phyloP scores from a whole-genome alignment of 441 rosid genomes.

The Arabidopsis lyrata region DNA sequence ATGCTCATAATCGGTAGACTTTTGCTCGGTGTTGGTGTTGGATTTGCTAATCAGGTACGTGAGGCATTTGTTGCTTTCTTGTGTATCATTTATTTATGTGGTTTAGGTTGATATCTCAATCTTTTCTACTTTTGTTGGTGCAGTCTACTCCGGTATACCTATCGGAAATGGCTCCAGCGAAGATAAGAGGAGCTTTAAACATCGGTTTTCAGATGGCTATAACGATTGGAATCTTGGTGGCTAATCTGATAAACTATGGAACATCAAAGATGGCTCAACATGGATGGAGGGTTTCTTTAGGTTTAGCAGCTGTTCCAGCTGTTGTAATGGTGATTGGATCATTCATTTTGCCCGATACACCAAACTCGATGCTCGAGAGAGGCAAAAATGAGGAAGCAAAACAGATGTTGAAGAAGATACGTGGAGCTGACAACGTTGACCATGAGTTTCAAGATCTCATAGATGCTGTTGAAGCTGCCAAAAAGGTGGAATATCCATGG shows the following conservation, averaged over 20 bases:
- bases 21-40: constrained; percentile 87
- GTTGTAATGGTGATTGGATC: constrained; percentile 48
- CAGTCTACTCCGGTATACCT: constrained; percentile 60
- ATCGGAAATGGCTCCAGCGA: constrained; percentile 57
- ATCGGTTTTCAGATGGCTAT: constrained; percentile 55
- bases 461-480: constrained; percentile 50
- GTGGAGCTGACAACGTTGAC: constrained; percentile 52
- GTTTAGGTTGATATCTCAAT: constrained; percentile 17
- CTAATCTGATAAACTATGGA: constrained; percentile 53
- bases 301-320: constrained; percentile 53
- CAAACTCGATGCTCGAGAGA: constrained; percentile 53
- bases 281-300: constrained; percentile 56
- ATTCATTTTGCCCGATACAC: constrained; percentile 52
- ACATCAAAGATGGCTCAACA: constrained; percentile 47
- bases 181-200: constrained; percentile 52
- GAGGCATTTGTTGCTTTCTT: constrained; percentile 1
- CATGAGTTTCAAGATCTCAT: constrained; percentile 51
- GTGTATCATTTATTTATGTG: too few relatives aligned
- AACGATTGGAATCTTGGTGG: constrained; percentile 54
- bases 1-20: constrained; percentile 86
- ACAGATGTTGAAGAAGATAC: constrained; percentile 48
- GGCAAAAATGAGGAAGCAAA: constrained; percentile 50
- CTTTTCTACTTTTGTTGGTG: neutral
- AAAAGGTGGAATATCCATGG: constrained; percentile 53
- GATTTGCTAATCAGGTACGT: constrained; percentile 99